Evolutionary conservation across 805 yeast genomes (phyloP), one percentile per base, ranked within the genome.

Genomic region (Spencermartinsiella europaea): DNA sequence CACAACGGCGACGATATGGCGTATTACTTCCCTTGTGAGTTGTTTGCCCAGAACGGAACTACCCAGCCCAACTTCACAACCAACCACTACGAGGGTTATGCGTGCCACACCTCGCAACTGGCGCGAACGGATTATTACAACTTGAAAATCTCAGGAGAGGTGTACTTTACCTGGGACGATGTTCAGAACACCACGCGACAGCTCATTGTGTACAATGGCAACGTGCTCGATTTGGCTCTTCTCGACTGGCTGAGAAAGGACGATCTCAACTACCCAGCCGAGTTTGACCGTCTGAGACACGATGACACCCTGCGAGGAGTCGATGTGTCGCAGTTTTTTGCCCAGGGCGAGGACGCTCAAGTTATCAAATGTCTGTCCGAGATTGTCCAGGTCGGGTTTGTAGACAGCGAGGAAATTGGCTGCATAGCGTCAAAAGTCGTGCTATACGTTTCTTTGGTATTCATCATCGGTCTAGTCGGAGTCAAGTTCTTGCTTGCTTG

Each of bases 1-100:
- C 66, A 70, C 51, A 72, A 76, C 46, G 73, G 68, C 35, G 75
- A 76, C 20, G 73, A 76, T 25, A 64, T 91, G 55, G 97, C 95
- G 15, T 90, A 96, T 96, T 93, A 93, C 67, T 88, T 90, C 83
- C 98, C 99, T 2, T 93, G 99, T 71, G 80, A 82, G 56, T 51
- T 85, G 27, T 70, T 77, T 44, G 66, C 70, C 36, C 83, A 79
- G 55, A 86, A 87, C 62, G 95, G 95, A 3, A 74, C 93, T 1
- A 65, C 85, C 1, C 47, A 66, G 22, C 85, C 86, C 34, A 85
- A 85, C 62, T 74, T 74, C 52, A 77, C 89, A 1, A 56, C 53
- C 16, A 64, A 68, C 22, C 80, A 80, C 60, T 90, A 89, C 63
- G 67, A 73, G 40, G 97, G 97, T 5, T 89, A 86, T 79, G 95